Percentiles rank a stretch among this genome's conserved stretches.
Evolutionary conservation across 495 filamentous ascomycete species (phyloP).

Genomic region (Penicillium malachiteum): DNA sequence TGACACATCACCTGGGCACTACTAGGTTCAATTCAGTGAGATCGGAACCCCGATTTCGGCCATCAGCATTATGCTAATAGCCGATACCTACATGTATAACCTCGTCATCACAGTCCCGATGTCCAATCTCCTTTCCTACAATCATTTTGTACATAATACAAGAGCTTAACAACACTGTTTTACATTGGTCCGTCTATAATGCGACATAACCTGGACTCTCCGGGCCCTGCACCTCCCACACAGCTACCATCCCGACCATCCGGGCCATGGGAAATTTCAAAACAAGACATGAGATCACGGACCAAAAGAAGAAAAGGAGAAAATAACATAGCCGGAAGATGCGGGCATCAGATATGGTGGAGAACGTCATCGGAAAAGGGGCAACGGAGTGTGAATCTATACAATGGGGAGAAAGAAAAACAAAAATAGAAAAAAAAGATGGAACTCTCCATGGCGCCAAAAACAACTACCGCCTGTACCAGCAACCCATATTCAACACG

Average conservation of each 20-base stretch:
- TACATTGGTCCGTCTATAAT: slow-evolving; percentile 51
- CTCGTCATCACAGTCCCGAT: not conserved
- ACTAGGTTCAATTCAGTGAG: too few relatives aligned
- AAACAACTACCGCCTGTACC: slow-evolving; percentile 39
- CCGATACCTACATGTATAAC: too few relatives aligned
- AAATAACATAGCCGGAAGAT: slow-evolving; percentile 23
- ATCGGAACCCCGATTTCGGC: too few relatives aligned
- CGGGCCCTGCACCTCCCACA: slow-evolving; percentile 30
- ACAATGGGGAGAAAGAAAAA: slow-evolving; percentile 24
- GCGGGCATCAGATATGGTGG: slow-evolving; percentile 29
- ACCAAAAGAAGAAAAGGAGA: slow-evolving; percentile 20
- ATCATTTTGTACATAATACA: not conserved
- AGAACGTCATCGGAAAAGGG: slow-evolving; percentile 20
- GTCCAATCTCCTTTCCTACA: not conserved
- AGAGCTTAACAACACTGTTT: slow-evolving; percentile 36
- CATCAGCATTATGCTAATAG: too few relatives aligned
- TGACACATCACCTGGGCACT: too few relatives aligned
- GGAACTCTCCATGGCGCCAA: slow-evolving; percentile 44
- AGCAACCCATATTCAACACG: slow-evolving; percentile 33
- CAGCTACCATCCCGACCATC: slow-evolving; percentile 19
- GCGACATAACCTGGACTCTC: slow-evolving; percentile 36
- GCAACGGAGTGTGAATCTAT: slow-evolving; percentile 44
- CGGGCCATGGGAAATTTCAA: slow-evolving; percentile 20
- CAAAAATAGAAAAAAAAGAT: slow-evolving; percentile 17
- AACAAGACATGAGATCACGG: slow-evolving; percentile 25